These are phyloP conservation scores for Lentinula raphanica DNA, from an alignment of 768 basidiomycete species.

Conservation along the genomic window DNA sequence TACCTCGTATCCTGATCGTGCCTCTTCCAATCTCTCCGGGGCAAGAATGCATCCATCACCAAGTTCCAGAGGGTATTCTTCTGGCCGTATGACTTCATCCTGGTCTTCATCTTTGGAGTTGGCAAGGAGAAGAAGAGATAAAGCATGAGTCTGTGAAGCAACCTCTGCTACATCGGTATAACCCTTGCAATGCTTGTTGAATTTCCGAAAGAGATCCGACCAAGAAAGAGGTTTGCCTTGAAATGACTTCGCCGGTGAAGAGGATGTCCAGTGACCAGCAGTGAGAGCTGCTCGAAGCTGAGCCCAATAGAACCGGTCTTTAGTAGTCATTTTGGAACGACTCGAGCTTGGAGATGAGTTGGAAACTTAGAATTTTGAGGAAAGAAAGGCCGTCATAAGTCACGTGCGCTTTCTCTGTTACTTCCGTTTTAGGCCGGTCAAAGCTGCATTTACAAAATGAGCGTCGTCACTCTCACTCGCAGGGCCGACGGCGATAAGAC, in stretches of 20 bases:
- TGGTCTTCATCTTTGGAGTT: constrained; percentile 51
- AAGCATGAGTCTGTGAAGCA: constrained; percentile 60
- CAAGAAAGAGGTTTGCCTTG: constrained; percentile 55
- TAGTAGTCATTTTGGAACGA: constrained; percentile 26
- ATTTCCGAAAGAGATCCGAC: constrained; percentile 79
- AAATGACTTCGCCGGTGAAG: constrained; percentile 53
- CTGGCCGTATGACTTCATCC: constrained; percentile 34
- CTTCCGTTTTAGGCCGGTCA: too few relatives aligned
- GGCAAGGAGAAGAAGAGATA: constrained; percentile 52
- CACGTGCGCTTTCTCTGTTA: neutral
- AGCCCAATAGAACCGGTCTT: constrained; percentile 74
- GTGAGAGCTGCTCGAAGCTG: constrained; percentile 69
- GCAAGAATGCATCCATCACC: constrained; percentile 54
- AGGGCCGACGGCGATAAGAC: neutral
- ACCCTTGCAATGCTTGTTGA: constrained; percentile 75
- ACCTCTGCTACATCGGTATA: constrained; percentile 58
- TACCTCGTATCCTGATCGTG: constrained; percentile 43
- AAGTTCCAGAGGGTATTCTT: constrained; percentile 35
- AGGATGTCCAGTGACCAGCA: constrained; percentile 67
- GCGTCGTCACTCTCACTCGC: neutral
- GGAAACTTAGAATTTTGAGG: too few relatives aligned
- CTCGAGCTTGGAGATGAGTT: too few relatives aligned
- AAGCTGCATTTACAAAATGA: too few relatives aligned
- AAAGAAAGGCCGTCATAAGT: neutral
- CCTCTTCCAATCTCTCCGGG: constrained; percentile 56